Evolutionary conservation across 1,284 basidiomycete genomes (phyloP).

Genomic region (Ganoderma resinaceum): DNA sequence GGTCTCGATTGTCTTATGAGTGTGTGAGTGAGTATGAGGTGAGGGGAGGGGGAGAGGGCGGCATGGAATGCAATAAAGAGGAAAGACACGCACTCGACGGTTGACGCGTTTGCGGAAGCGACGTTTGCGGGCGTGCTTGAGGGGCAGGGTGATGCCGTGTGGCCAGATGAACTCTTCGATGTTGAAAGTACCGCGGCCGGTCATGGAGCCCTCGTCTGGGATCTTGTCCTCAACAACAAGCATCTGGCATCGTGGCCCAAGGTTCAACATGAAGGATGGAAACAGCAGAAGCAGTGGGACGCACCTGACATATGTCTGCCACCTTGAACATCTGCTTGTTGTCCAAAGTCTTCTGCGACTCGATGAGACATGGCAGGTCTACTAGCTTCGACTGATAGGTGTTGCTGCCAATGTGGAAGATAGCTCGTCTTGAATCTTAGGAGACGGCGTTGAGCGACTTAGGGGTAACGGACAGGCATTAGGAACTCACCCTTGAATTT

Average conservation of each 20-base stretch:
- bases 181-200: constrained; percentile 75
- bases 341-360: constrained; percentile 97
- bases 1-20: constrained; percentile 83
- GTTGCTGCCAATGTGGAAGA: constrained; percentile 87
- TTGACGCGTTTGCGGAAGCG: constrained; percentile 93
- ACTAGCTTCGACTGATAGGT: constrained; percentile 94
- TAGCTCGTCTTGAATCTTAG: constrained; percentile 89
- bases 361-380: constrained; percentile 94
- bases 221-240: constrained; percentile 85
- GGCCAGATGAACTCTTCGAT: constrained; percentile 98
- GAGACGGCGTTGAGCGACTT: neutral
- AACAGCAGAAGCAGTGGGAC: constrained; percentile 16
- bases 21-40: neutral
- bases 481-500: constrained; percentile 90
- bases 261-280: constrained; percentile 3
- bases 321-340: constrained; percentile 98
- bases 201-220: constrained; percentile 67
- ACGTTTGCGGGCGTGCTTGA: constrained; percentile 91
- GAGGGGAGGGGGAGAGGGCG: neutral
- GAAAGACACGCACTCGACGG: constrained; percentile 58
- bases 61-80: neutral
- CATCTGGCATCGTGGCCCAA: constrained; percentile 61
- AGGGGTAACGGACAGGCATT: neutral
- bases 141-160: constrained; percentile 94
- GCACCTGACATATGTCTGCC: constrained; percentile 95